Base-by-base conservation (phyloP, 257 asterid genomes). In the Gentiana straminea region DNA sequence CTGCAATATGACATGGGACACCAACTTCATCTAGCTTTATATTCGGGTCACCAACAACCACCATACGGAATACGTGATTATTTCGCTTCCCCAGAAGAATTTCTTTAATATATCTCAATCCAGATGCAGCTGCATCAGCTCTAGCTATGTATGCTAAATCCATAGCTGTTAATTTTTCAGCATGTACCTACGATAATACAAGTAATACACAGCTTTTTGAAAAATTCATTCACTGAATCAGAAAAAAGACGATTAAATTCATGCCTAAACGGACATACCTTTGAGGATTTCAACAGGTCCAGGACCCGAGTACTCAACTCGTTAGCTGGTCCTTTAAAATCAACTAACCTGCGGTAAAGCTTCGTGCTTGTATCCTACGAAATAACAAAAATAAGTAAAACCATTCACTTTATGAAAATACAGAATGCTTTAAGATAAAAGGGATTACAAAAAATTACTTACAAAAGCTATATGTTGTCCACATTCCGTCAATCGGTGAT, bases 41-140 rank as follows among this genome's bases (percentile, higher is more conserved):
- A 56, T 64, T 67, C 0, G 99, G 94, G 68, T 92, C 99, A 3
- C 97, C 99, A 33, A 92, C 95, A 12, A 92, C 94, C 7, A 92
- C 99, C 94, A 79, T 72, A n/a, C 99, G 94, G 66, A 92, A 85
- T 37, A 74, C 75, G 66, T 83, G 82, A 66, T 88, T 86, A 9
- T 79, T 88, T 50, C 99, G 74, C 75, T 92, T 92, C 59, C 84
- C 97, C 49, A 88, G 77, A 38, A 92, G 65, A 58, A 88, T 68
- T 54, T 92, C 99, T 70, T 88, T 92, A 12, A 92, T 53, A 72
- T 76, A 86, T 72, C 67, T 92, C 65, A 82, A 59, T 60, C 97
- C 97, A 62, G 95, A 81, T 11, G 88, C 24, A 72, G 86, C 59
- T 54, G 79, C 75, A 62, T 86, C 77, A 61, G 76, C 49, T 52